A percentile compares a stretch with the other conserved stretches of the same genome.
phyloP scores from a whole-genome alignment of 1,284 basidiomycete genomes.

The Ceratobasidium sp. region DNA sequence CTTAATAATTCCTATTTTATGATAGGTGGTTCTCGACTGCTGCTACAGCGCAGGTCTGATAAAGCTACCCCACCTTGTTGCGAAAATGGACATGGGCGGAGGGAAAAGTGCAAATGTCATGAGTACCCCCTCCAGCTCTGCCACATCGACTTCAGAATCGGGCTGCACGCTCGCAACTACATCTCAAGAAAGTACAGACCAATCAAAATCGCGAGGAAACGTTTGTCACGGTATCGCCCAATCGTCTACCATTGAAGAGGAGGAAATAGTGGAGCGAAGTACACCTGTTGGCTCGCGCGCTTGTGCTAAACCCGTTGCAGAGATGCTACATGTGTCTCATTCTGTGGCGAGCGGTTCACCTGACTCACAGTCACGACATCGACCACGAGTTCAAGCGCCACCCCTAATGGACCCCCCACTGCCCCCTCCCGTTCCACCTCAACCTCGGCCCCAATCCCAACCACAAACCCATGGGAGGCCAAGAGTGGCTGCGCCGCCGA shows the following conservation, averaged over 20 bases:
- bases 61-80: conserved; percentile 16
- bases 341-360: not conserved
- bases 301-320: not conserved
- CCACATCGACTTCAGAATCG: not conserved
- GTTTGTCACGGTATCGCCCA: not conserved
- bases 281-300: not conserved
- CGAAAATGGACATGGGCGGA: conserved; percentile 5
- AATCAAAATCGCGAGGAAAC: not conserved
- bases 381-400: not conserved
- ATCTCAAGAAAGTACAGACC: not conserved
- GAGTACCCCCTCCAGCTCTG: not conserved
- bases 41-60: conserved; percentile 37
- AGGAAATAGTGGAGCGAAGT: not conserved
- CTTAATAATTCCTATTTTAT: not conserved
- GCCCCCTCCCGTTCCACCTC: not conserved
- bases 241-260: not conserved
- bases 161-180: not conserved
- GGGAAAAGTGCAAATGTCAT: not conserved
- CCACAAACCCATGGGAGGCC: not conserved
- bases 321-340: not conserved
- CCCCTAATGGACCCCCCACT: too few relatives aligned
- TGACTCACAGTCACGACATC: not conserved
- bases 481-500: not conserved
- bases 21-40: conserved; percentile 35
- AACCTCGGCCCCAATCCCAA: not conserved